Evolutionary conservation across 331 rosid species (phyloP).

Genomic region (Malus hybrid): DNA sequence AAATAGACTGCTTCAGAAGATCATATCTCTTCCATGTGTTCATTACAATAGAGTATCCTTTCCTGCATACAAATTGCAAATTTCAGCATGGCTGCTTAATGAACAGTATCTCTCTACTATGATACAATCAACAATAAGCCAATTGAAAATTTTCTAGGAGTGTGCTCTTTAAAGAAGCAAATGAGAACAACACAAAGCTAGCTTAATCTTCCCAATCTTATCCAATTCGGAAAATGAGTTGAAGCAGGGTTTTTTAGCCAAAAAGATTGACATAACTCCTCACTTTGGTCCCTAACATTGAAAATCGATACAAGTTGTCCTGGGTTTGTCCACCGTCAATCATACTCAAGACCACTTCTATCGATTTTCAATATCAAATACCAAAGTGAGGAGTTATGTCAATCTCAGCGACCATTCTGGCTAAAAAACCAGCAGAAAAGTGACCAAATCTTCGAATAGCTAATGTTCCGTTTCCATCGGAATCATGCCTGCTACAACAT

Average conservation of each 20-base stretch:
- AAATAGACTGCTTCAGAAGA: conserved; percentile 83
- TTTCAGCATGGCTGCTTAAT: neutral
- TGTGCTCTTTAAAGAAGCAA: neutral
- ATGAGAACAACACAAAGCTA: neutral
- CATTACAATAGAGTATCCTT: conserved; percentile 78
- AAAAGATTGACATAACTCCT: no score
- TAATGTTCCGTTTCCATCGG: neutral
- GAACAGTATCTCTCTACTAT: neutral
- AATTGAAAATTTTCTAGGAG: neutral
- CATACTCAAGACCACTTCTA: no score
- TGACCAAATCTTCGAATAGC: neutral
- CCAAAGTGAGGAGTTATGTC: no score
- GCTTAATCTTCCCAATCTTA: neutral
- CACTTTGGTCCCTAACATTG: no score
- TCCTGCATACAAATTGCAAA: conserved; percentile 38
- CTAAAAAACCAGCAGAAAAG: no score
- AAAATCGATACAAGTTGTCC: no score
- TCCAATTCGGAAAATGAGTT: no score
- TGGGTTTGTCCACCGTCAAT: no score
- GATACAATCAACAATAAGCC: neutral
- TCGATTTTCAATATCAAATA: no score
- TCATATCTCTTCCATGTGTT: conserved; percentile 99
- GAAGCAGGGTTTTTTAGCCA: no score
- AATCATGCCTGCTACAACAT: neutral
- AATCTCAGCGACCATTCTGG: no score